A percentile compares a stretch with the other conserved stretches of the same genome.
These are phyloP conservation scores for Ricinus communis DNA, from an alignment of 345 rosid genomes.

Conservation along the genomic window DNA sequence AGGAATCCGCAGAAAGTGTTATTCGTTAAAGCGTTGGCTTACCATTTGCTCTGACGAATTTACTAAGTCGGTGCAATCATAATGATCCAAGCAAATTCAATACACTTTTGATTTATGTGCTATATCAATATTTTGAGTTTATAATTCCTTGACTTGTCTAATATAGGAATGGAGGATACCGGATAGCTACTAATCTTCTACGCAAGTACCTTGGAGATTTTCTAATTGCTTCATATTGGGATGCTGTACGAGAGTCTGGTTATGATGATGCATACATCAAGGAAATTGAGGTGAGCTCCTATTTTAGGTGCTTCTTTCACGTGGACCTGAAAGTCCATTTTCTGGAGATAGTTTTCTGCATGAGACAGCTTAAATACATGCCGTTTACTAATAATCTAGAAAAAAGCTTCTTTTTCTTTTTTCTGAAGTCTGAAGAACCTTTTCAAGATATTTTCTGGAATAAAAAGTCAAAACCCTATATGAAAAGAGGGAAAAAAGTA, in stretches of 20 bases:
- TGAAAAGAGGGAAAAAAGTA: too few species aligned
- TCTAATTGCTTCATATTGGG: slow-evolving; percentile 73
- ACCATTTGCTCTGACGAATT: slow-evolving; percentile 82
- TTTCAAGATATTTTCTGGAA: too few species aligned
- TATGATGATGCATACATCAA: slow-evolving; percentile 71
- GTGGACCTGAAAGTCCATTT: neutral
- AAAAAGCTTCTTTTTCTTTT: too few species aligned
- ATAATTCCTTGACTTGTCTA: slow-evolving; percentile 13
- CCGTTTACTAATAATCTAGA: too few species aligned
- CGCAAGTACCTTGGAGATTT: slow-evolving; percentile 90
- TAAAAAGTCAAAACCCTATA: too few species aligned
- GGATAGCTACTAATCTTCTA: slow-evolving; percentile 55
- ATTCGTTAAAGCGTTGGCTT: slow-evolving; percentile 79
- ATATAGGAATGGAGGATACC: slow-evolving; percentile 67
- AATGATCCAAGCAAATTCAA: neutral
- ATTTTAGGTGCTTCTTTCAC: neutral
- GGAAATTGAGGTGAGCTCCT: slow-evolving; percentile 76
- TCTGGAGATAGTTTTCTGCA: neutral
- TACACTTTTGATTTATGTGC: neutral
- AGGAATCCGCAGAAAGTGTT: slow-evolving; percentile 70
- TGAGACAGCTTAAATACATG: too few species aligned
- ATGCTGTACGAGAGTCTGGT: slow-evolving; percentile 64
- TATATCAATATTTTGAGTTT: neutral
- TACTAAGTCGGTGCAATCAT: slow-evolving; percentile 53
- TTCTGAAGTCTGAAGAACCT: too few species aligned